Base-by-base conservation (phyloP, 1,284 basidiomycete species). In the Cystobasidium sp. region DNA sequence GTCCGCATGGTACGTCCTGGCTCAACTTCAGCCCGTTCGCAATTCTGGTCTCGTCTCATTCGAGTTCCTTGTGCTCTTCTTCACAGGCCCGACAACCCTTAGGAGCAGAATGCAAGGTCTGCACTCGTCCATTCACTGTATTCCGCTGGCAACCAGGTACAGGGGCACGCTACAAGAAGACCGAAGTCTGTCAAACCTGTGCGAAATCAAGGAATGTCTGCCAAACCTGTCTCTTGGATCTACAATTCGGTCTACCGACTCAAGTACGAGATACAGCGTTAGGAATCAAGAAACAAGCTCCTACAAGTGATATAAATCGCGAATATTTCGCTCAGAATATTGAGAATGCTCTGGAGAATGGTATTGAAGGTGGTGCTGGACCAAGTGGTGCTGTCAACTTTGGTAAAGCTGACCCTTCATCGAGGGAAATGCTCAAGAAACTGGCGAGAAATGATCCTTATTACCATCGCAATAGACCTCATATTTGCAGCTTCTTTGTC, bases 201-300 rank as follows among this genome's bases (percentile, higher is more conserved):
- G 93, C 96, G 49, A 99, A 97, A 86, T 91, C 97, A 79, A 97
- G 98, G 86, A 97, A 99, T 80, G 92, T 97, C 53, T 99, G 97
- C 84, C 97, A 99, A 84, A 98, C 95, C 0, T 99, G 97, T 83
- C 85, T 99, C 39, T 86, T 99, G 46, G 97, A 99, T 82, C 87
- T 84, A 18, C 94, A 98, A 83, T 99, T 94, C 79, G 93, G 93
- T 18, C 84, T 99, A 58, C 97, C 97, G 1, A 95, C 94, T 0
- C 97, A 99, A 86, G 95, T 99, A 16, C 87, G 97, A 75, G 97
- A 99, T 82, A 96, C 95, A 0, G 97, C 97, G 7, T 84, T 99
- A 58, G 93, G 91, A 10, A 88, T 93, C 83, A 91, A 88, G 80
- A 56, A 70, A 16, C 90, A 92, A 78, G 95, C 94, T 0, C 97